A percentile compares a stretch with the other conserved stretches of the same genome.
Conservation (phyloP, 495 filamentous ascomycete species). For the Neurospora sp. region DNA sequence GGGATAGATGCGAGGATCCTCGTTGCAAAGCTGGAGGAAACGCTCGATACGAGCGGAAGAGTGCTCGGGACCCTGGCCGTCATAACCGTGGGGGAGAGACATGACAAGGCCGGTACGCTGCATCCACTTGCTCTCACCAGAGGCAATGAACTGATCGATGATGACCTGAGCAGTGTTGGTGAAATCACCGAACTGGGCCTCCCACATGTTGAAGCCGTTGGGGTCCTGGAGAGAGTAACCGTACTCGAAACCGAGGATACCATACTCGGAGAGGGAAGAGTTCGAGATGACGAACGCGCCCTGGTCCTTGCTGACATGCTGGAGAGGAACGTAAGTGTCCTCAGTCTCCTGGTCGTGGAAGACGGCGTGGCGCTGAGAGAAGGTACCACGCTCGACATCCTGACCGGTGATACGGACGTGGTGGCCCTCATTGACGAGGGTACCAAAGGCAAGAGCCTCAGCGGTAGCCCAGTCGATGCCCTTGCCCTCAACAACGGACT, state of each 20-base stretch:
- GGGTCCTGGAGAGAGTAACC: constrained; percentile 96
- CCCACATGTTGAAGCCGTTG: constrained; percentile 96
- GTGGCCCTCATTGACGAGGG: constrained; percentile 81
- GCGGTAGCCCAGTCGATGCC: constrained; percentile 96
- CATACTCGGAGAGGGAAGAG: constrained; percentile 92
- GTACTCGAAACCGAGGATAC: constrained; percentile 94
- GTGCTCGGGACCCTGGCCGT: constrained; percentile 97
- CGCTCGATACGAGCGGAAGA: constrained; percentile 96
- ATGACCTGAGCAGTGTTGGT: constrained; percentile 99
- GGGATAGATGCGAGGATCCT: constrained; percentile 91
- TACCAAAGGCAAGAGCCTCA: constrained; percentile 91
- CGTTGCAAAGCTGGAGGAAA: constrained; percentile 95
- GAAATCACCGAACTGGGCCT: constrained; percentile 98
- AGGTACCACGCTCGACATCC: constrained; percentile 98
- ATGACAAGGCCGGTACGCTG: constrained; percentile 92
- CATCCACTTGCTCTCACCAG: constrained; percentile 96
- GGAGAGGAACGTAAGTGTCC: constrained; percentile 81
- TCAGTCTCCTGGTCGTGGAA: constrained; percentile 95
- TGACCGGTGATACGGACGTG: constrained; percentile 96
- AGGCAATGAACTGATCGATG: constrained; percentile 97
- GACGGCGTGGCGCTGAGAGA: constrained; percentile 95
- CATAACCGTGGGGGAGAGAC: constrained; percentile 93
- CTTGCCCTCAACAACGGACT: constrained; percentile 86
- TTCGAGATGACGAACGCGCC: constrained; percentile 93
- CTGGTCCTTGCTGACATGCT: constrained; percentile 80